Evolutionary conservation across 306 rosid genomes (phyloP).

Genomic region (Hippophae rhamnoides): DNA sequence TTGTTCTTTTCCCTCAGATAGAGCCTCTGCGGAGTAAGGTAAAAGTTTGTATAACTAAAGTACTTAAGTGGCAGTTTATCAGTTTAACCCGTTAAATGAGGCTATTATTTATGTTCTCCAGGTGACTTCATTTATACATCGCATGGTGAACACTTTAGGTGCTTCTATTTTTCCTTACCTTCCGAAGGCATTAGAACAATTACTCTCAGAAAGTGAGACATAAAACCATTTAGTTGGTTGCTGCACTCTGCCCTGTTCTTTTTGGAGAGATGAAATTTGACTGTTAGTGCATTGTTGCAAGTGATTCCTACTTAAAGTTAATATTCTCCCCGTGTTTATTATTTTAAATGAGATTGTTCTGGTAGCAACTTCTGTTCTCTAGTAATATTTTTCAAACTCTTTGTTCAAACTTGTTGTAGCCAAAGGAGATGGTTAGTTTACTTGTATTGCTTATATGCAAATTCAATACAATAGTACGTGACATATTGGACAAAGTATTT

Average conservation of each 20-base stretch:
- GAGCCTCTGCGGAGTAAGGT: conserved; percentile 73
- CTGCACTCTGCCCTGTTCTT: neutral
- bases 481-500: conserved; percentile 78
- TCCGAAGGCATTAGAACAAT: conserved; percentile 81
- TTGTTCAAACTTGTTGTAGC: conserved; percentile 42
- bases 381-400: too few relatives aligned
- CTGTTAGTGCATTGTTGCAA: neutral
- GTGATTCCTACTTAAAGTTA: neutral
- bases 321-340: too few relatives aligned
- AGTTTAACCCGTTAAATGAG: conserved; percentile 17
- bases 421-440: conserved; percentile 73
- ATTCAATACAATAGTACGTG: conserved; percentile 54
- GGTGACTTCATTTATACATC: conserved; percentile 94
- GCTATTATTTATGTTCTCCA: conserved; percentile 21
- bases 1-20: conserved; percentile 66
- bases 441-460: conserved; percentile 85
- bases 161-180: conserved; percentile 84
- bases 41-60: conserved; percentile 5
- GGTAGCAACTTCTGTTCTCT: too few relatives aligned
- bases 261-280: conserved; percentile 2
- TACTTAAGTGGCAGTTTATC: conserved; percentile 5
- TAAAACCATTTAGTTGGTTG: neutral
- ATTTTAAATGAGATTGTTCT: too few relatives aligned
- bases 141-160: conserved; percentile 95
- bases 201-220: conserved; percentile 88